Evolutionary conservation across 2,329 filamentous ascomycete genomes (phyloP).

Genomic region (Raffaelea arxii): DNA sequence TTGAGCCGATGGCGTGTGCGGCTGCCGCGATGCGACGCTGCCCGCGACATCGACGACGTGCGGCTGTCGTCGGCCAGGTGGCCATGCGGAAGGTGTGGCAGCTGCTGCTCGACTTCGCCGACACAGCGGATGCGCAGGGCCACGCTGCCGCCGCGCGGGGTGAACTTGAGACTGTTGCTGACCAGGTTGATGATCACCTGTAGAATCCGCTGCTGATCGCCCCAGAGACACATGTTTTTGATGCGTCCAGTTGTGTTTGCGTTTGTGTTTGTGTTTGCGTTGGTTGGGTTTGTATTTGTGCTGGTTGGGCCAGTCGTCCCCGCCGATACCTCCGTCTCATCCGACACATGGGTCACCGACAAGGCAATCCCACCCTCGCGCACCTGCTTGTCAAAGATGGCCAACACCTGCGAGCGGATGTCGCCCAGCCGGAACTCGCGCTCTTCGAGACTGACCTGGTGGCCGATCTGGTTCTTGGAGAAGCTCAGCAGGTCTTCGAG

Average conservation of each 20-base stretch:
- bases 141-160: constrained; percentile 65
- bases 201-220: constrained; percentile 83
- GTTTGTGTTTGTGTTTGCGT: constrained; percentile 18
- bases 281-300: neutral
- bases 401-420: constrained; percentile 68
- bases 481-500: constrained; percentile 86
- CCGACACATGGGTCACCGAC: constrained; percentile 54
- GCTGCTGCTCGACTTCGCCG: constrained; percentile 40
- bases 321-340: neutral
- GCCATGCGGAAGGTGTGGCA: neutral
- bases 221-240: constrained; percentile 81
- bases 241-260: constrained; percentile 53
- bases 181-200: constrained; percentile 93
- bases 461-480: constrained; percentile 89
- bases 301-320: neutral
- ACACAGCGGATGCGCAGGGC: constrained; percentile 66
- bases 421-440: constrained; percentile 80
- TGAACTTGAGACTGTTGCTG: constrained; percentile 88
- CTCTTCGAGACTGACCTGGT: constrained; percentile 72
- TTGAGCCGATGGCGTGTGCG: constrained; percentile 34
- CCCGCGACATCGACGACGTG: constrained; percentile 41
- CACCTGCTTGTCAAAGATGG: constrained; percentile 86
- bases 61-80: constrained; percentile 31
- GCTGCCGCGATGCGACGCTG: constrained; percentile 29
- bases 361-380: constrained; percentile 70